Evolutionary conservation across 345 rosid species (phyloP), one percentile per base, ranked within the genome.

Genomic region (Arabidopsis thaliana): DNA sequence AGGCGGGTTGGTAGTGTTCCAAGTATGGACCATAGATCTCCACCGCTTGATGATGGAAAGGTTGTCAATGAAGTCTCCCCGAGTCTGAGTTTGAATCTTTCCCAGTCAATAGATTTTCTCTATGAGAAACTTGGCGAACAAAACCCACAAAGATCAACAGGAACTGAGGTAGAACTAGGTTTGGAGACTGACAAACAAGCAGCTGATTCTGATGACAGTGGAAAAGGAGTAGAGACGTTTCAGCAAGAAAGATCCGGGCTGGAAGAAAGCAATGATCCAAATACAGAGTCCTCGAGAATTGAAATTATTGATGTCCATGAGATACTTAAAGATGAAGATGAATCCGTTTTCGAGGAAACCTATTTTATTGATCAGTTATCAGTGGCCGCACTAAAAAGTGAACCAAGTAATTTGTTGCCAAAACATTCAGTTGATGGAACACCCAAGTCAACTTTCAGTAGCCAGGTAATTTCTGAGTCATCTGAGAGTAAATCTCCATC

Each of bases 41-140:
- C 80, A 25, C 71, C 58, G 22, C 71, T 85, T 50, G 66, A 63
- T 78, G 90, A 91, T 79, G 67, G 72, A 59, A 82, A 83, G 73
- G 77, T 69, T 16, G 48, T 58, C n/a, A 51, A 72, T 64, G 86
- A 83, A 67, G 71, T 80, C 74, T 73, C 84, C 25, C 80, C 83
- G 32, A 67, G 73, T 74, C 70, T 60, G 49, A 85, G 86, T 42
- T 33, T 84, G 59, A 96, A 89, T 72, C 91, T 91, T 72, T 83
- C 93, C 24, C 80, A 78, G 78, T 93, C 96, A 9, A 71, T 93
- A 41, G 84, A 75, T 73, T 72, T 78, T 76, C 85, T 88, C 25
- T 85, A 84, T 82, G 83, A 85, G 72, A 91, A 89, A 81, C 83
- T 89, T 45, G 74, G 80, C 65, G 92, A 87, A 69, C 84, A 69